Base-by-base conservation (phyloP, 495 filamentous ascomycete genomes). In the Saxispiralis lemnorum region DNA sequence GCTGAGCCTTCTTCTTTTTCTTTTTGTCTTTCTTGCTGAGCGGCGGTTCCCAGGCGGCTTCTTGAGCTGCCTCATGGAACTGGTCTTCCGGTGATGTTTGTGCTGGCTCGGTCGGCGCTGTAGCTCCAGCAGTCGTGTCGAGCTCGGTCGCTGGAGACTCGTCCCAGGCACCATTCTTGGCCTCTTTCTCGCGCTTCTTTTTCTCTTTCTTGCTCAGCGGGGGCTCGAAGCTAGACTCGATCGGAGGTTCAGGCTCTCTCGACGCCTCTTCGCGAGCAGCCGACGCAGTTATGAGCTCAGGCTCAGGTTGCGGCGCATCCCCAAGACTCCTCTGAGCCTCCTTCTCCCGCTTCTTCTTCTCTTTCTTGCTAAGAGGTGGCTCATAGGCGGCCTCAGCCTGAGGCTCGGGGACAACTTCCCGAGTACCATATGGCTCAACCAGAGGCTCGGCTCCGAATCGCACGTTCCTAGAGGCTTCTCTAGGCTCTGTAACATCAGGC, bases 21-120 rank as follows among this genome's bases (percentile, higher is more conserved):
- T 46, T 45, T 37, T 49, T 45, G 12, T 53, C 50, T 24, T 51
- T 51, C 49, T 55, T 55, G 43, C 38, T 49, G 13, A 47, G 35
- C 18, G 45, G 47, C 6, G 45, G 30, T 18, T 52, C 45, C 41
- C 46, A 51, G n/a, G 38, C 21, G 7, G 18, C 9, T 16, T 40
- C 35, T n/a, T 5, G 24, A 18, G 13, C 5, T n/a, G 9, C 20
- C 14, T 15, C 17, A 6, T 17, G 1, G 24, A 28, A 28, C 9
- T 28, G 24, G 5, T 28, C 5, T 9, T 28, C 24, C 9, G 24
- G 24, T 4, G 24, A 28, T 9, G 24, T 5, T 28, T 9, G 24
- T 9, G 24, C 4, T 4, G 9, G 5, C 4, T 28, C 24, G 5
- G 9, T 28, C 24, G 24, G 24, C 5, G 24, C 24, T 28, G 4